Evolutionary conservation across 805 yeast genomes (phyloP).

Genomic region (Candida ulmi): DNA sequence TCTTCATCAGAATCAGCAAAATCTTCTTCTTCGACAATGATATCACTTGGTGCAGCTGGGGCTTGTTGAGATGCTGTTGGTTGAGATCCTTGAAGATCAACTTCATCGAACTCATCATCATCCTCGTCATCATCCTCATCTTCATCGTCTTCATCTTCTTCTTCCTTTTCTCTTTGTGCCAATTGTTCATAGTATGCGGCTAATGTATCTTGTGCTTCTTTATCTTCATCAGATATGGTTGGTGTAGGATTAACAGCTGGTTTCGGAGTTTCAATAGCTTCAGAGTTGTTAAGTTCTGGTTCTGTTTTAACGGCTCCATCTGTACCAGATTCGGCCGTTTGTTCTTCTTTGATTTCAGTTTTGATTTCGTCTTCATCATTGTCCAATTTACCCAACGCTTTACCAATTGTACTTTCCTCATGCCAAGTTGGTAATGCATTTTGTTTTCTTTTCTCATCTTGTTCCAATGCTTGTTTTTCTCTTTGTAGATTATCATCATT

Average conservation of each 20-base stretch:
- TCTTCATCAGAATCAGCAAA: constrained; percentile 27
- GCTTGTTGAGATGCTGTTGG: constrained; percentile 29
- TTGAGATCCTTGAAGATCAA: constrained; percentile 68
- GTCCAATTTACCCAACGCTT: constrained; percentile 49
- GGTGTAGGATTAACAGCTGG: constrained; percentile 3
- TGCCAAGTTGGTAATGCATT: constrained; percentile 98
- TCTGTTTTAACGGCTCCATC: constrained; percentile 9
- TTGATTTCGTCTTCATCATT: constrained; percentile 48
- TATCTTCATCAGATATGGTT: constrained; percentile 17
- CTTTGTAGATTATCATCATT: constrained; percentile 72
- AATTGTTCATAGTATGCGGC: constrained; percentile 23
- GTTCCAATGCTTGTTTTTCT: constrained; percentile 58
- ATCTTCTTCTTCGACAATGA: constrained; percentile 22
- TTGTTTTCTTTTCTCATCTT: constrained; percentile 73
- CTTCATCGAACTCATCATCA: constrained; percentile 66
- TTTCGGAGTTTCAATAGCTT: constrained; percentile 14
- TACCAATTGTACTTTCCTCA: constrained; percentile 81
- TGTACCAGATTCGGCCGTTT: constrained; percentile 1
- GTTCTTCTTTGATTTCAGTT: constrained; percentile 12
- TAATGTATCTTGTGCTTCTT: constrained; percentile 20
- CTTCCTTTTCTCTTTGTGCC: constrained; percentile 22
- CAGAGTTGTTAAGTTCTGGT: constrained; percentile 4
- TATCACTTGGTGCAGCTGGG: background rate
- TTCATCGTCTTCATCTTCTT: constrained; percentile 40
- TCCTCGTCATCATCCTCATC: constrained; percentile 16